Conservation (phyloP, 2,329 filamentous ascomycete species). For the Tolypocladium capitatum region DNA sequence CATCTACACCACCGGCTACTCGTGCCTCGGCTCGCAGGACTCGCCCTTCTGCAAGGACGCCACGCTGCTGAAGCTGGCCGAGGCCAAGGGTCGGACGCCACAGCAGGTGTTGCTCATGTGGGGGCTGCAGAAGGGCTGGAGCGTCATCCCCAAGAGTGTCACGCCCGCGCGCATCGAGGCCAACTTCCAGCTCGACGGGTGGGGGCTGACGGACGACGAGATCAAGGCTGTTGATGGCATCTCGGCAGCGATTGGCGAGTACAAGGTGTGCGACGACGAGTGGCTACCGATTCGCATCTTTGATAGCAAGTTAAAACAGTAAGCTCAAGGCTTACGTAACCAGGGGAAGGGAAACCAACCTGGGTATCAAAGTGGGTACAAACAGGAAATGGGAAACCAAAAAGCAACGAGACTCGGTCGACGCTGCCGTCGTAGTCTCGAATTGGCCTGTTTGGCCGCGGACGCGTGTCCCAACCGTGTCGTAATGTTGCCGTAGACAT, state of each 20-base stretch:
- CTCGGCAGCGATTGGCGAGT: constrained; percentile 47
- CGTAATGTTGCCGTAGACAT: not conserved
- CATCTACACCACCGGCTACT: constrained; percentile 65
- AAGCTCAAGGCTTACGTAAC: not conserved
- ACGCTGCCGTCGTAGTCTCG: not conserved
- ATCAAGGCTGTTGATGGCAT: constrained; percentile 53
- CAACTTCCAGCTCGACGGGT: constrained; percentile 66
- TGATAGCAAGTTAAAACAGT: constrained; percentile 53
- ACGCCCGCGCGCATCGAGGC: constrained; percentile 58
- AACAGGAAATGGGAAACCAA: too few species aligned
- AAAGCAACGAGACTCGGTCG: not conserved
- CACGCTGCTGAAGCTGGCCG: constrained; percentile 47
- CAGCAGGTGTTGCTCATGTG: constrained; percentile 71
- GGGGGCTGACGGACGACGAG: constrained; percentile 60
- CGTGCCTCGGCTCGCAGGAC: constrained; percentile 57
- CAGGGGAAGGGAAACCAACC: not conserved
- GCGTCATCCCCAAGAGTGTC: constrained; percentile 76
- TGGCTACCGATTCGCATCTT: constrained; percentile 72
- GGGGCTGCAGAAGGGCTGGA: constrained; percentile 70
- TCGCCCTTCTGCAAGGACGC: constrained; percentile 57
- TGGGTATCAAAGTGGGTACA: not conserved
- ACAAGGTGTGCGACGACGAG: constrained; percentile 62
- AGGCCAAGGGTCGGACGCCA: constrained; percentile 52
- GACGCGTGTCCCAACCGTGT: not conserved
- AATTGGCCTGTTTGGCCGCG: not conserved